Base-by-base conservation (phyloP, 2,329 filamentous ascomycete genomes). In the Fusarium sp. region DNA sequence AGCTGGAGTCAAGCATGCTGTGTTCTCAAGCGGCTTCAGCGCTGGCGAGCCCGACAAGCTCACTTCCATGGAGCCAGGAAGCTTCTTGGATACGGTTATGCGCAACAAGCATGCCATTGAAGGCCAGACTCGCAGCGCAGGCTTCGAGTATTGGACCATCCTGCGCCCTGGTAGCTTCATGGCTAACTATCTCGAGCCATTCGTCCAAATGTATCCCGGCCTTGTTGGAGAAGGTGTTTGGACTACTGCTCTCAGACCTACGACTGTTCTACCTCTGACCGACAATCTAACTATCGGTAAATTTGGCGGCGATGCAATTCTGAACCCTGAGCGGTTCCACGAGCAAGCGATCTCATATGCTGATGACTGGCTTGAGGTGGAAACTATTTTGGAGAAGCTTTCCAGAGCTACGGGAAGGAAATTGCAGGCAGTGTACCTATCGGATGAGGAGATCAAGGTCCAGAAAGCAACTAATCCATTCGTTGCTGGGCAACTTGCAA, bases 131-230 rank as follows among this genome's bases (percentile, higher is more conserved):
- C 75, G 78, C 20, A 55, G 68, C 10, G 72, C 75, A 2, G 79
- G 79, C 3, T 82, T 85, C 60, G 64, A 79, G 15, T 65, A 72
- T 9, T 87, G 82, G 81, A 86, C 85, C 0, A 79, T 87, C 22
- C 71, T 88, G 3, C 82, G 84, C 3, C 84, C 84, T 1, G 83
- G 81, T 2, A 81, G 79, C 68, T 87, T 88, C 77, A 85, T 86
- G 81, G 78, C 80, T 20, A 88, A 88, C 69, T 83, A 82, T 63
- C 48, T 86, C 6, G 58, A 74, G 6, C 84, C 84, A 5, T 75
- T 81, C 13, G 79, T 81, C 2, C 53, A 51, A 10, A 77, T 81
- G 75, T 84, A 82, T 59, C 77, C 79, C 0, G 80, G 78, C 0
- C 74, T 86, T 8, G 71, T 76, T 3, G 76, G 78, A 7, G 75